These are phyloP conservation scores for Scheffersomyces quercinus DNA, from an alignment of 1,139 yeast genomes.

Conservation along the genomic window DNA sequence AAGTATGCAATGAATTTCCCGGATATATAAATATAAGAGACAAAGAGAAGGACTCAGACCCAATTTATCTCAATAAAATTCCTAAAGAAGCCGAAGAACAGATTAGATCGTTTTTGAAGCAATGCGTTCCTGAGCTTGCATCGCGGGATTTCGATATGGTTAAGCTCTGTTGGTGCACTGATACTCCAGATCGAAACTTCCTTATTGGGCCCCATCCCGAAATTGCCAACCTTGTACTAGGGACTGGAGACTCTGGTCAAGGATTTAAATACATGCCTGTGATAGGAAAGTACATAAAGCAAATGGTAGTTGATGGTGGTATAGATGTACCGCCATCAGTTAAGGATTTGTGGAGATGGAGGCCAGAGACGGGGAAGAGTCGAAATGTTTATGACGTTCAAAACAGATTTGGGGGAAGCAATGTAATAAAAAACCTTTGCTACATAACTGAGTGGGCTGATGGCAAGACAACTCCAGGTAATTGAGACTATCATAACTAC, in stretches of 20 bases:
- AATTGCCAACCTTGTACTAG: slow-evolving; percentile 27
- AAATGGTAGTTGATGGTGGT: slow-evolving; percentile 17
- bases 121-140: slow-evolving; percentile 37
- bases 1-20: slow-evolving; percentile 34
- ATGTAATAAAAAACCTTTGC: slow-evolving; percentile 4
- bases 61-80: slow-evolving; percentile 20
- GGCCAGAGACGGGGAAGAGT: slow-evolving; percentile 17
- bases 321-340: neutral
- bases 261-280: slow-evolving; percentile 45
- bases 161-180: slow-evolving; percentile 51
- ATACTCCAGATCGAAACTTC: slow-evolving; percentile 42
- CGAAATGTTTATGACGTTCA: slow-evolving; percentile 17
- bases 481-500: too few relatives aligned
- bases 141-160: slow-evolving; percentile 33
- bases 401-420: slow-evolving; percentile 25
- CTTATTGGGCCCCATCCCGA: slow-evolving; percentile 42
- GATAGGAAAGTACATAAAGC: slow-evolving; percentile 38
- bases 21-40: slow-evolving; percentile 28
- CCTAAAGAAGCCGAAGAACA: slow-evolving; percentile 24
- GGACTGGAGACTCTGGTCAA: slow-evolving; percentile 49
- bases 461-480: too few relatives aligned
- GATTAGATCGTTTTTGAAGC: slow-evolving; percentile 23
- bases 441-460: too few relatives aligned
- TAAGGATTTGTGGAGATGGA: slow-evolving; percentile 21
- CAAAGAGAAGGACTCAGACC: slow-evolving; percentile 33